Conservation (phyloP, 306 rosid species). For the Quercus gilva region DNA sequence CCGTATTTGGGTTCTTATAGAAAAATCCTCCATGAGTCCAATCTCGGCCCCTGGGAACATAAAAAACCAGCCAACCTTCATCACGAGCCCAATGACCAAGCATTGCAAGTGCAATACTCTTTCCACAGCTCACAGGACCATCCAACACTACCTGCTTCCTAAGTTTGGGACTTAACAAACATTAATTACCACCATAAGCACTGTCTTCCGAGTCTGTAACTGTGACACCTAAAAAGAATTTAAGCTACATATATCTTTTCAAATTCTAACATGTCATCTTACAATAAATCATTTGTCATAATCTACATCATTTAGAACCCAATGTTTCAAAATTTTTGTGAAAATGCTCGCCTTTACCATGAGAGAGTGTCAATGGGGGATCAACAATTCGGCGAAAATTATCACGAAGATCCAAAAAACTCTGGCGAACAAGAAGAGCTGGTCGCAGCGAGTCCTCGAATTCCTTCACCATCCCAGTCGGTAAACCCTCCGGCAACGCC, state of each 20-base stretch:
- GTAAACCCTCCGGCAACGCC: conserved; percentile 80
- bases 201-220: neutral
- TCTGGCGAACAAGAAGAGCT: conserved; percentile 71
- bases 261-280: too few species aligned
- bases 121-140: conserved; percentile 89
- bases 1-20: conserved; percentile 65
- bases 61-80: conserved; percentile 96
- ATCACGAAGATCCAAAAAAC: conserved; percentile 85
- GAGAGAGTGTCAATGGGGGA: conserved; percentile 47
- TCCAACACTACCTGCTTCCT: conserved; percentile 86
- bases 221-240: neutral
- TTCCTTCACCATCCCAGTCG: conserved; percentile 82
- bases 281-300: too few species aligned
- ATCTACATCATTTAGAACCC: too few species aligned
- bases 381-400: conserved; percentile 73
- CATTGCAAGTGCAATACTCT: conserved; percentile 88
- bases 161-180: conserved; percentile 54
- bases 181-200: conserved; percentile 16
- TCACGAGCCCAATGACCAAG: conserved; percentile 98
- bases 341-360: conserved; percentile 43
- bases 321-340: neutral
- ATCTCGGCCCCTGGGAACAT: conserved; percentile 75
- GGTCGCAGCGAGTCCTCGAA: conserved; percentile 72
- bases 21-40: conserved; percentile 95
- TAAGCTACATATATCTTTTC: too few species aligned